These are phyloP conservation scores for Postia placenta DNA, from an alignment of 768 basidiomycete genomes.

Conservation along the genomic window DNA sequence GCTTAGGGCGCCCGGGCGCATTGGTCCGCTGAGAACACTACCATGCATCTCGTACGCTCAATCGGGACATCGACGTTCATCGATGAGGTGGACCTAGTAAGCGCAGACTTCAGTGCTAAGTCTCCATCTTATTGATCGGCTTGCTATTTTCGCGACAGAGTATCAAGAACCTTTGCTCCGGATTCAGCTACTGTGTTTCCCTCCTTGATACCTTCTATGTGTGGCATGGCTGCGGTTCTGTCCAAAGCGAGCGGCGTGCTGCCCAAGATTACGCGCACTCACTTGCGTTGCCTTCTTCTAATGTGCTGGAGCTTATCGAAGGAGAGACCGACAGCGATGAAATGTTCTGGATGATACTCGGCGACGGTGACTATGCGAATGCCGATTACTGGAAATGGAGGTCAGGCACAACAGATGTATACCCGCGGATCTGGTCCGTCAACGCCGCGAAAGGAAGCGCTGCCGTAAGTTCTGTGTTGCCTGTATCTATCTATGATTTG, in stretches of 20 bases:
- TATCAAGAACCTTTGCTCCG: slow-evolving; percentile 71
- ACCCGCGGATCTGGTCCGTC: slow-evolving; percentile 59
- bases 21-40: slow-evolving; percentile 76
- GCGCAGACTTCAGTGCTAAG: no score
- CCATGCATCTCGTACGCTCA: slow-evolving; percentile 71
- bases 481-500: neutral
- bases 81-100: slow-evolving; percentile 69
- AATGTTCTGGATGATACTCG: slow-evolving; percentile 84
- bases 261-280: slow-evolving; percentile 54
- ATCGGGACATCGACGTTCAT: slow-evolving; percentile 46
- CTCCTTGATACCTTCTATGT: slow-evolving; percentile 68
- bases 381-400: slow-evolving; percentile 86
- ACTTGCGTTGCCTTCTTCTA: slow-evolving; percentile 33
- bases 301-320: slow-evolving; percentile 54
- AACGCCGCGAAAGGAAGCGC: slow-evolving; percentile 29
- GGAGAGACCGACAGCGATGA: slow-evolving; percentile 55
- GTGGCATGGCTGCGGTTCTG: slow-evolving; percentile 77
- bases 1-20: slow-evolving; percentile 65
- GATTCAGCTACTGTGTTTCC: slow-evolving; percentile 75
- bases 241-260: slow-evolving; percentile 48
- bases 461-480: slow-evolving; percentile 32
- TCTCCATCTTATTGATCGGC: neutral
- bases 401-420: slow-evolving; percentile 21
- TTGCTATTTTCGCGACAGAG: slow-evolving; percentile 30
- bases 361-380: slow-evolving; percentile 67